Evolutionary conservation across 2,329 filamentous ascomycete species (phyloP).

Genomic region (Calonectria crousiana): DNA sequence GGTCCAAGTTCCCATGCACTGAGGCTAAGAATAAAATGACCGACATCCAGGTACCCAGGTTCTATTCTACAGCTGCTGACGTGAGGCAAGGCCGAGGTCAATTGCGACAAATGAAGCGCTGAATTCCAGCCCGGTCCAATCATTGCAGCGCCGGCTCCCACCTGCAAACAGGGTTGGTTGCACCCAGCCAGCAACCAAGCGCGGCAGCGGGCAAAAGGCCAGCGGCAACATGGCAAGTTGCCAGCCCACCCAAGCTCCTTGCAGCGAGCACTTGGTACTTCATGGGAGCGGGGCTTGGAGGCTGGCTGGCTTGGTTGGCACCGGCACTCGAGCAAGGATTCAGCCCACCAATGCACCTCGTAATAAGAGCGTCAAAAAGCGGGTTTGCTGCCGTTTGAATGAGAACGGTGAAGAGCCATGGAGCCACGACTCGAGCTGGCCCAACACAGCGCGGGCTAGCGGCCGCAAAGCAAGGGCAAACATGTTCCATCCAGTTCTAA

Average conservation of each 20-base stretch:
- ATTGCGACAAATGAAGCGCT: constrained; percentile 29
- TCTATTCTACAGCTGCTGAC: constrained; percentile 29
- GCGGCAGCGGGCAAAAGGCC: neutral
- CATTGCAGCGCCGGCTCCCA: constrained; percentile 28
- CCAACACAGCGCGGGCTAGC: neutral
- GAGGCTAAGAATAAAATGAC: neutral
- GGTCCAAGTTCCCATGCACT: neutral
- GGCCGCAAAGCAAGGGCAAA: neutral
- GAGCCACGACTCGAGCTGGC: neutral
- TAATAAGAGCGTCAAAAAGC: constrained; percentile 20
- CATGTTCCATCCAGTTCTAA: neutral
- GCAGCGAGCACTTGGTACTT: neutral
- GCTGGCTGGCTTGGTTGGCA: constrained; percentile 3
- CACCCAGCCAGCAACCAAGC: neutral
- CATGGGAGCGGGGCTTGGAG: constrained; percentile 8
- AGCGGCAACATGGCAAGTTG: constrained; percentile 1
- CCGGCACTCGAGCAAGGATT: neutral
- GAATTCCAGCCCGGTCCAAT: constrained; percentile 30
- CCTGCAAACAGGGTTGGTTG: constrained; percentile 20
- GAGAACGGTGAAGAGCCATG: constrained; percentile 12
- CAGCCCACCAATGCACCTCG: constrained; percentile 15
- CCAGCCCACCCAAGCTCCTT: neutral
- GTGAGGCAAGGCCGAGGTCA: constrained; percentile 30
- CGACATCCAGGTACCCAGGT: neutral
- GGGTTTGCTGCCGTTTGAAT: constrained; percentile 35